A percentile compares a stretch with the other conserved stretches of the same genome.
Conservation (phyloP, 371 early-diverging fungal species). For the Syncephalis plumigaleata region DNA sequence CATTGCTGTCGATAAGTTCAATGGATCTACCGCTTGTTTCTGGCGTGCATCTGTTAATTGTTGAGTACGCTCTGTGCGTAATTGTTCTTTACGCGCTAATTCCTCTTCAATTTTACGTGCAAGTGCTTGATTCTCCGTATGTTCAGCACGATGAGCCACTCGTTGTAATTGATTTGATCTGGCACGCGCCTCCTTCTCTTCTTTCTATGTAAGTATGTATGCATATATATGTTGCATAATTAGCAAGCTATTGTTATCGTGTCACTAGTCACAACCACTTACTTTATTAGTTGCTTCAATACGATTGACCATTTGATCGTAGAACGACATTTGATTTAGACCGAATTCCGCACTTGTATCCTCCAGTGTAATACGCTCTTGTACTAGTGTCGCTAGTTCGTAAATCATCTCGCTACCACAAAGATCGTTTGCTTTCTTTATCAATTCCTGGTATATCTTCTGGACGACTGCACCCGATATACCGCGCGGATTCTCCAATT, state of each 20-base stretch:
- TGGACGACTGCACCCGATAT: conserved; percentile 26
- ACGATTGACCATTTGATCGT: conserved; percentile 37
- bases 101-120: conserved; percentile 28
- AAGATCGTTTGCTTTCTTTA: conserved; percentile 21
- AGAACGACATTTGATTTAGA: conserved; percentile 28
- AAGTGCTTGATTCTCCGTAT: not conserved
- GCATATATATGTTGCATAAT: conserved; percentile 1
- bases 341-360: conserved; percentile 23
- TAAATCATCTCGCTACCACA: conserved; percentile 59
- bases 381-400: conserved; percentile 38
- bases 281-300: conserved; percentile 31
- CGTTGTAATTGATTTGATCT: conserved; percentile 15
- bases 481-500: conserved; percentile 31
- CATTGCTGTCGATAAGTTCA: conserved; percentile 9
- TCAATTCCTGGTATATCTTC: conserved; percentile 20
- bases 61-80: conserved; percentile 5
- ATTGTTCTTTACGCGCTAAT: conserved; percentile 13
- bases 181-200: conserved; percentile 14
- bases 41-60: conserved; percentile 7
- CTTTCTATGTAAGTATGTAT: conserved; percentile 10
- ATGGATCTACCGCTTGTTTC: conserved; percentile 11
- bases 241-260: not conserved
- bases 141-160: conserved; percentile 17
- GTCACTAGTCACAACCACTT: not conserved
- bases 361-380: conserved; percentile 43